Base-by-base conservation (phyloP, 108 stramenopile species). In the Cylindrotheca closterium region DNA sequence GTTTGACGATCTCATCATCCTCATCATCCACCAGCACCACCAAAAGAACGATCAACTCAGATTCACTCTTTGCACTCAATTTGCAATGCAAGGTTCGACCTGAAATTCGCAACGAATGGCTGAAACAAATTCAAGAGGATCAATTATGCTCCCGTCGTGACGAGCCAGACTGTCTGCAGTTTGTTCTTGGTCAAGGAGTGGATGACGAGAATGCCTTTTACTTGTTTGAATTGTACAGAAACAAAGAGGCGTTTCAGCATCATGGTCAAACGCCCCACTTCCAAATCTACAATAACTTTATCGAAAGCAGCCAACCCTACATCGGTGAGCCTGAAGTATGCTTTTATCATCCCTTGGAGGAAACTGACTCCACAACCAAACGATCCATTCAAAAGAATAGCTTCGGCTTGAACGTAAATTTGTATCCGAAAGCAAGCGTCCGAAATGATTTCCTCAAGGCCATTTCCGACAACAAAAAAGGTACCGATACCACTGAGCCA, bases 191-290 rank as follows among this genome's bases (percentile, higher is more conserved):
- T 29, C 53, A 77, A 55, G 68, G 65, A 56, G 30, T 29, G 0
- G 52, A 63, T 4, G 28, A 58, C 10, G 34, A 30, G 2, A 73
- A 77, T 50, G 48, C 52, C 1, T 78, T 78, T 48, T 70, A 78
- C 60, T 61, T 81, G 34, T 71, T 73, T 55, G 80, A 81, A 42
- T 50, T 70, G n/a, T 81, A 65, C 68, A 58, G 26, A 19, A 29
- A 24, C 27, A 4, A 42, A n/a, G 52, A 27, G 12, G 80, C 47
- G 15, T 73, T 81, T 30, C 28, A 60, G 12, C 48, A 34, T 17
- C 80, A 81, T 52, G 31, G 17, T 18, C 51, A 22, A 22, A 74
- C 66, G 10, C 37, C 68, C 34, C 76, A 77, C 42, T 69, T 58
- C 56, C 21, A 12, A 7, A 33, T 65, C 28, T 79, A 33, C 63